Percentiles rank a stretch among this genome's conserved stretches.
These are phyloP conservation scores for Eimeria maxima DNA, from an alignment of 169 alveolate species.

Conservation along the genomic window DNA sequence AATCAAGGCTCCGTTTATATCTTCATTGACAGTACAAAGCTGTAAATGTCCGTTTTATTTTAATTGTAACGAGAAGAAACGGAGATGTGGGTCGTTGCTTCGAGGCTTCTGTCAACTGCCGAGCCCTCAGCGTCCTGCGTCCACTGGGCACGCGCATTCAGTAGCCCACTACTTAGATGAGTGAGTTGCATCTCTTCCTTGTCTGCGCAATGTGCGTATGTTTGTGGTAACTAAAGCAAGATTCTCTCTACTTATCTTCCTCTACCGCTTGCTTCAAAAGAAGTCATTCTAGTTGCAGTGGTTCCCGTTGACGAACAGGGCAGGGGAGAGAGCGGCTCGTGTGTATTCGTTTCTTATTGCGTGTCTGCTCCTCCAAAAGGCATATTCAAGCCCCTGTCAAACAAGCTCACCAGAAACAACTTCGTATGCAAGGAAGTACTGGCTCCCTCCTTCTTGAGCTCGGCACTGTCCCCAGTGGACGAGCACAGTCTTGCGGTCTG, in stretches of 20 bases:
- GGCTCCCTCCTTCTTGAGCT: neutral
- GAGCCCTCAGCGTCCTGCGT: neutral
- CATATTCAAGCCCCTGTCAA: neutral
- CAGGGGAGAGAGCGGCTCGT: neutral
- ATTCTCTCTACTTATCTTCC: neutral
- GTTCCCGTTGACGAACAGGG: neutral
- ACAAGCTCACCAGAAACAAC: neutral
- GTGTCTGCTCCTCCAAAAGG: neutral
- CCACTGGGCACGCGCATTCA: conserved; percentile 1
- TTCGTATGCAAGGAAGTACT: neutral
- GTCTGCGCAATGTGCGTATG: neutral
- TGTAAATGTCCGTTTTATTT: neutral
- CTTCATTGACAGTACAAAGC: too few species aligned
- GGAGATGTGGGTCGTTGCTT: neutral
- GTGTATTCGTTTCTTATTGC: neutral
- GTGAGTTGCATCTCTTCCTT: neutral
- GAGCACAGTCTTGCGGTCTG: neutral
- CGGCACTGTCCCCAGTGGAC: too few species aligned
- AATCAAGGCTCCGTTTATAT: neutral
- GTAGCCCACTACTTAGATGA: neutral
- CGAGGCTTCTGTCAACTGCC: neutral
- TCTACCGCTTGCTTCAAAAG: neutral
- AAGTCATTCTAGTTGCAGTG: neutral
- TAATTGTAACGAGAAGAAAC: neutral
- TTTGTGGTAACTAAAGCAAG: neutral